These are phyloP conservation scores for Cercis canadensis DNA, from an alignment of 306 rosid genomes.

Conservation along the genomic window DNA sequence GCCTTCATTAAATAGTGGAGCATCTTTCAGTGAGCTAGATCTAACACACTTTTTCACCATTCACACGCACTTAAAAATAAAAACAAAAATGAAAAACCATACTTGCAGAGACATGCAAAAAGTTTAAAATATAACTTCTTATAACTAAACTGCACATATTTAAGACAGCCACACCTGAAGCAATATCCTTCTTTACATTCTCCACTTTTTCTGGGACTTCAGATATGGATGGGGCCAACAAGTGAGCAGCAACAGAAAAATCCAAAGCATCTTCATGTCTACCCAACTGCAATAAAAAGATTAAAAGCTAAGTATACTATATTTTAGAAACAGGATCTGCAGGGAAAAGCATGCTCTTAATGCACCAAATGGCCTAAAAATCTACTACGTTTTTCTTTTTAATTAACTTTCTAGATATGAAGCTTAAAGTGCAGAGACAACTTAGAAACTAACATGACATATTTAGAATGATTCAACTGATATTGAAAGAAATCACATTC, in stretches of 20 bases:
- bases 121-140: not conserved
- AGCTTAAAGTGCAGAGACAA: conserved; percentile 21
- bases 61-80: conserved; percentile 16
- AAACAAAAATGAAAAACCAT: conserved; percentile 9
- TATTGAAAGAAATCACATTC: conserved; percentile 13
- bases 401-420: not conserved
- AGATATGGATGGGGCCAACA: conserved; percentile 69
- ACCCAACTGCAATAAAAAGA: conserved; percentile 69
- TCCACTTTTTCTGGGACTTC: conserved; percentile 79
- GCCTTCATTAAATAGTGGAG: conserved; percentile 16
- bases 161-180: conserved; percentile 65
- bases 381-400: too few relatives aligned
- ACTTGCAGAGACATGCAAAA: conserved; percentile 3
- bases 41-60: not conserved
- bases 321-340: conserved; percentile 24
- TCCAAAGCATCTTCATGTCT: conserved; percentile 87
- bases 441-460: conserved; percentile 5
- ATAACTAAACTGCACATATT: conserved; percentile 10
- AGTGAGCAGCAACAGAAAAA: conserved; percentile 72
- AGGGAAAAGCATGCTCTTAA: conserved; percentile 16
- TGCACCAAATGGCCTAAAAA: conserved; percentile 13
- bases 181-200: conserved; percentile 69
- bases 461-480: conserved; percentile 3
- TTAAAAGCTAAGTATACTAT: conserved; percentile 22
- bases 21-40: conserved; percentile 22